Base-by-base conservation (phyloP, 139 green algal genomes). In the Chlorokybus atmophyticus region DNA sequence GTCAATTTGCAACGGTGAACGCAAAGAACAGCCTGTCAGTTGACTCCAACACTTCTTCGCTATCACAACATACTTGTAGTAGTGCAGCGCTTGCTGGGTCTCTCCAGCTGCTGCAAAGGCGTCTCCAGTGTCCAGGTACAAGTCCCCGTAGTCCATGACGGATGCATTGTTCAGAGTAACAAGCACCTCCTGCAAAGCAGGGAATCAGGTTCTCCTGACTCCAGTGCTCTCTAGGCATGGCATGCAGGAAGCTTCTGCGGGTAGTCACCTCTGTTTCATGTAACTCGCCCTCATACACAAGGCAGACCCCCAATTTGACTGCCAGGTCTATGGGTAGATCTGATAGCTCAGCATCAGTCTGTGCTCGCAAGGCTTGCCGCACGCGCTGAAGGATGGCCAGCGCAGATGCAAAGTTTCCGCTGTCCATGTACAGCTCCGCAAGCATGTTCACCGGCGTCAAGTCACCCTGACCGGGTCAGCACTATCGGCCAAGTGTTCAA, bases 391-490 rank as follows among this genome's bases (percentile, higher is more conserved):
- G 74, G n/a, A 89, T 56, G 17, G 40, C 32, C 0, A 77, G 30
- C 3, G 77, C 71, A 21, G 75, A 52, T 3, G 29, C 49, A 52
- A 73, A 83, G 19, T 54, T 59, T 10, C 52, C 63, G 1, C 47
- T 25, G 40, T 81, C 74, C 50, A 83, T 79, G 50, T 67, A 24
- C 10, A 62, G 60, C 73, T 94, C 86, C 1, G 78, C 70, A 41
- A 94, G 62, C 29, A 94, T 85, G 80, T 94, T 94, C 66, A 93
- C 67, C 48, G 83, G 69, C 17, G 80, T 88, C 3, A 93, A 64
- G 61, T 94, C 82, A 4, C 55, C 57, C 19, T 56, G 19, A 30
- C n/a, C n/a, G n/a, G n/a, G n/a, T n/a, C n/a, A n/a, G n/a, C n/a
- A n/a, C n/a, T n/a, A n/a, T n/a, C n/a, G n/a, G n/a, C n/a, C n/a